phyloP scores from a whole-genome alignment of 441 rosid species.

The Erodium moschatum region DNA sequence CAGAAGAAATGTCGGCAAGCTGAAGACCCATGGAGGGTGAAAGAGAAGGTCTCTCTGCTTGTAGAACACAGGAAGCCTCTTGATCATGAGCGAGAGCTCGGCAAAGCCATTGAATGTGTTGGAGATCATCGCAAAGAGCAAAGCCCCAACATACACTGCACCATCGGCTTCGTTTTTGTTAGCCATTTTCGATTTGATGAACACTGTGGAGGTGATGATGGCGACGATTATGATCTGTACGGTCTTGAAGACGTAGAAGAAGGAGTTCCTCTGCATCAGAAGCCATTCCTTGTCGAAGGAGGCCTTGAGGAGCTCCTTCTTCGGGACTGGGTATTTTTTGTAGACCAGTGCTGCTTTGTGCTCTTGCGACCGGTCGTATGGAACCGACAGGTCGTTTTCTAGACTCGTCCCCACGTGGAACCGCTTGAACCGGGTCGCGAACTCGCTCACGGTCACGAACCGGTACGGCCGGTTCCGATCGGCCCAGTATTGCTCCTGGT shows the following conservation, averaged over 20 bases:
- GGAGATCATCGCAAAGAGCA: conserved; percentile 46
- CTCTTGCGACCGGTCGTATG: conserved; percentile 42
- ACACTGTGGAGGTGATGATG: conserved; percentile 52
- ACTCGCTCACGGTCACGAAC: conserved; percentile 57
- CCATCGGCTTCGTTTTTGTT: conserved; percentile 44
- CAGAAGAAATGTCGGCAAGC: conserved; percentile 58
- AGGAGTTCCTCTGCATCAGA: conserved; percentile 26
- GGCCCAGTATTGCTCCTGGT: conserved; percentile 66
- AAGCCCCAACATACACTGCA: conserved; percentile 43
- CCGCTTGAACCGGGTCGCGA: conserved; percentile 43
- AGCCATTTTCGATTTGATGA: conserved; percentile 45
- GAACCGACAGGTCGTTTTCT: conserved; percentile 44
- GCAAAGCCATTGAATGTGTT: conserved; percentile 81
- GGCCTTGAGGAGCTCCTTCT: conserved; percentile 50
- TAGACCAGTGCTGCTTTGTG: conserved; percentile 70
- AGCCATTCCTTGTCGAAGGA: conserved; percentile 80
- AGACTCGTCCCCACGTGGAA: conserved; percentile 57
- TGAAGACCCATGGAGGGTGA: conserved; percentile 75
- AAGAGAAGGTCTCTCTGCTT: conserved; percentile 31
- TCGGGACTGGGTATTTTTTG: conserved; percentile 46
- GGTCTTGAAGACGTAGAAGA: conserved; percentile 49
- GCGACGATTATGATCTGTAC: conserved; percentile 60
- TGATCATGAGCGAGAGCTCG: conserved; percentile 49
- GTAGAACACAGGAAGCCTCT: conserved; percentile 78
- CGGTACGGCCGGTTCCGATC: conserved; percentile 44